Conservation (phyloP, 1,139 yeast species). For the Geotrichum fermentans region DNA sequence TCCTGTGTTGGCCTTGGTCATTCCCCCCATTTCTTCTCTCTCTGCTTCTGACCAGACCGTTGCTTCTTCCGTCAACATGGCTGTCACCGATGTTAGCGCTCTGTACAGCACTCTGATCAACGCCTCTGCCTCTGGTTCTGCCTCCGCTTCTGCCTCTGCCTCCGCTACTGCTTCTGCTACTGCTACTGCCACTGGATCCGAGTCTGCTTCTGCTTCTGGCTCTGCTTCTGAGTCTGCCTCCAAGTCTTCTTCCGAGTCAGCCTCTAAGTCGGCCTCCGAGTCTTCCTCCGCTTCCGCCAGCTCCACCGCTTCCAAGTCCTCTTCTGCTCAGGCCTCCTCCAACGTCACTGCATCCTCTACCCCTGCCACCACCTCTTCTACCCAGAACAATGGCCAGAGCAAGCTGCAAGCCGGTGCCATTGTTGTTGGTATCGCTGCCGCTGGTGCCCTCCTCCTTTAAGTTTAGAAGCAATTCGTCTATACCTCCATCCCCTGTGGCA, state of each 20-base stretch:
- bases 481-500: too few species aligned
- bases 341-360: not conserved
- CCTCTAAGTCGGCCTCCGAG: constrained; percentile 17
- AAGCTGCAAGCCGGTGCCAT: constrained; percentile 25
- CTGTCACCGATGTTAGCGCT: constrained; percentile 6
- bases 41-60: constrained; percentile 19
- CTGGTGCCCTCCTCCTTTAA: constrained; percentile 19
- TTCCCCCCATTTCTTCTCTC: constrained; percentile 20
- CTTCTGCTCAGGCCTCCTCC: constrained; percentile 2
- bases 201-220: not conserved
- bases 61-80: constrained; percentile 21
- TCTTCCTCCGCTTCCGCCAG: constrained; percentile 16
- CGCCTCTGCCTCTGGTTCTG: not conserved
- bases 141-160: constrained; percentile 1
- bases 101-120: not conserved
- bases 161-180: not conserved
- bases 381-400: constrained; percentile 26
- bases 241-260: not conserved
- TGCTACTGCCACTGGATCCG: not conserved
- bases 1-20: constrained; percentile 17
- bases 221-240: not conserved
- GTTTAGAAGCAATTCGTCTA: not conserved
- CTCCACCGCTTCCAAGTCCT: constrained; percentile 4
- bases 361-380: not conserved
- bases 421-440: constrained; percentile 18